Evolutionary conservation across 192 early-diverging fungal species (phyloP), one percentile per base, ranked within the genome.

Genomic region (Backusella psychrophila): DNA sequence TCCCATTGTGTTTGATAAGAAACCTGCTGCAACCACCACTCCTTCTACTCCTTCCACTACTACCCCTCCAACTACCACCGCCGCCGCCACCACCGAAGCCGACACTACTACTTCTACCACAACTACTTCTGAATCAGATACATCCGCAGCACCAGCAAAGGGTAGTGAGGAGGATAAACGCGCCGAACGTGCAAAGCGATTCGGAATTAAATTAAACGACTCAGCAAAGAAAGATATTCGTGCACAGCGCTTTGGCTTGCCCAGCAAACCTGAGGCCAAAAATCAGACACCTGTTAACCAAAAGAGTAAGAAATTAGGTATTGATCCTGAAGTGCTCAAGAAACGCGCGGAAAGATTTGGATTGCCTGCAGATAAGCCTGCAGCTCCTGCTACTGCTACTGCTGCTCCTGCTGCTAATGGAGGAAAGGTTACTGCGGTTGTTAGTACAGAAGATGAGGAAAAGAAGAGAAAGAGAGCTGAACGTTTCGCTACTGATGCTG

Each of bases 391-490:
- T 39, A 9, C 38, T 39, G 8, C 38, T 38, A 7, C 35, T 36
- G 7, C 35, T 36, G 0, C 35, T 36, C 0, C 35, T 38, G 36
- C 71, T n/a, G 19, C 56, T 9, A 49, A 26, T 15, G 39, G 65
- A 34, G 56, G 19, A 42, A 52, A 72, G 26, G 31, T 38, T n/a
- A 19, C 46, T 63, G 11, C 56, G 8, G 71, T 41, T 15, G 33
- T 84, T 21, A 78, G 78, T 66, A 69, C 83, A 33, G 86, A 78
- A 6, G 87, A 91, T 69, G 89, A 92, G 76, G 91, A 91, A 73
- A 91, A 89, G 83, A 89, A 89, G 76, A 80, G 88, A 80, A 90
- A 92, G 71, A 85, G 91, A 21, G 86, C 87, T 26, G 88, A 86
- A 34, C 80, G 87, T 69, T 92, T 92, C 41, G 17, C 23, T 12